A percentile compares a stretch with the other conserved stretches of the same genome.
These are phyloP conservation scores for Vitis vinifera DNA, from an alignment of 164 flowering plant genomes.

Conservation along the genomic window ASM3070453v1 NC_081812.1:18264501-18265000, in stretches of 20 bases:
- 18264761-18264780: constrained; percentile 20
- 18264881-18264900: background rate
- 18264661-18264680: constrained; percentile 31
- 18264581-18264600: constrained; percentile 11
- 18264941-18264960: background rate
- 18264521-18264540: constrained; percentile 32
- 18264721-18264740: constrained; percentile 6
- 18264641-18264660: constrained; percentile 12
- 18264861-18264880: constrained; percentile 7
- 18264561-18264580: constrained; percentile 13
- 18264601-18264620: constrained; percentile 12
- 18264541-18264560: constrained; percentile 13
- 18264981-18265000: constrained; percentile 1
- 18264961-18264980: background rate
- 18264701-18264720: constrained; percentile 10
- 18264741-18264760: constrained; percentile 16
- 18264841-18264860: constrained; percentile 24
- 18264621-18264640: background rate
- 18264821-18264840: constrained; percentile 26
- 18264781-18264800: constrained; percentile 8
- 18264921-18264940: constrained; percentile 21
- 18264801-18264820: constrained; percentile 6
- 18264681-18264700: constrained; percentile 13
- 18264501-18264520: constrained; percentile 11
- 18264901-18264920: background rate